A percentile compares a stretch with the other conserved stretches of the same genome.
Evolutionary conservation across 139 green algal genomes (phyloP).

Genomic region (Coelastrella sp.): DNA sequence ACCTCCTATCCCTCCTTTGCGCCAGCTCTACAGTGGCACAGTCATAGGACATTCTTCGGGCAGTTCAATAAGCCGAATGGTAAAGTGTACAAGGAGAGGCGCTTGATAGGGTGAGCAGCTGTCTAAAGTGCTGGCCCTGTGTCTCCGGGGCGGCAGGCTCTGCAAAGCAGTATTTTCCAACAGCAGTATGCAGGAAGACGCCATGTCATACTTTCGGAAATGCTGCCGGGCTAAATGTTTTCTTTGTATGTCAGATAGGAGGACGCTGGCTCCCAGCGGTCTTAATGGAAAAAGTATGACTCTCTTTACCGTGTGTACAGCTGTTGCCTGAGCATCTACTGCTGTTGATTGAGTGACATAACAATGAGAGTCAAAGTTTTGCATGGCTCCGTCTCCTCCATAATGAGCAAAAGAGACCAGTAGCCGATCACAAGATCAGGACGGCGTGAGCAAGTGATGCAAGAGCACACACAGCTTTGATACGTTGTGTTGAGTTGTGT

Average conservation of each 20-base stretch:
- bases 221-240: background rate
- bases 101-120: slow-evolving; percentile 43
- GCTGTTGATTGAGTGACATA: background rate
- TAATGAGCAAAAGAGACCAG: no score
- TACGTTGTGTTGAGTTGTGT: background rate
- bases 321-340: background rate
- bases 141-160: background rate
- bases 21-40: background rate
- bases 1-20: background rate
- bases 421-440: no score
- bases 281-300: no score
- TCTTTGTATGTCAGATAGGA: background rate
- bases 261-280: no score
- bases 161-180: background rate
- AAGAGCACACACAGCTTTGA: no score
- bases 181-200: background rate
- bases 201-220: background rate
- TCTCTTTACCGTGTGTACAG: background rate
- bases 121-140: no score
- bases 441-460: no score
- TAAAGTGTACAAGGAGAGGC: slow-evolving; percentile 46
- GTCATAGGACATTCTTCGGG: slow-evolving; percentile 12
- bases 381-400: no score
- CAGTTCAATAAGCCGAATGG: background rate
- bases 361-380: no score